A percentile compares a stretch with the other conserved stretches of the same genome.
Evolutionary conservation across 2,329 filamentous ascomycete genomes (phyloP).

Genomic region (Orbilia quercus): DNA sequence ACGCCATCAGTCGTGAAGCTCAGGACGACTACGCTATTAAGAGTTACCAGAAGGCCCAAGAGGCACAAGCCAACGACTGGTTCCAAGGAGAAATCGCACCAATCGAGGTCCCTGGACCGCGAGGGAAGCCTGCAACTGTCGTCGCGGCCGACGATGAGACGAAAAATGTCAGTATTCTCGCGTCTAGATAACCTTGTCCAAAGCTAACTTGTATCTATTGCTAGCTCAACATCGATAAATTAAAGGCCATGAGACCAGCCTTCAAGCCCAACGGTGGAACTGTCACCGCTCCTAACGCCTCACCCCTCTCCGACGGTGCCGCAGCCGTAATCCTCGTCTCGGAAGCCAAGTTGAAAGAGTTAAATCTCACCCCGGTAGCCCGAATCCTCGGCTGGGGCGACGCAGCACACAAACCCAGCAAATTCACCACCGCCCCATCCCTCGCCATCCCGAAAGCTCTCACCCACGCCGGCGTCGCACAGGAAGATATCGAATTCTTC

Average conservation of each 20-base stretch:
- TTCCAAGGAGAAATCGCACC: constrained; percentile 90
- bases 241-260: constrained; percentile 83
- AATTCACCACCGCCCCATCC: constrained; percentile 93
- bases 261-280: constrained; percentile 84
- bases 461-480: constrained; percentile 86
- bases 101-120: constrained; percentile 84
- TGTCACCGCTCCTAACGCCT: constrained; percentile 95
- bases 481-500: constrained; percentile 85
- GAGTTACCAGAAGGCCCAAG: constrained; percentile 92
- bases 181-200: constrained; percentile 13
- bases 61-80: constrained; percentile 80
- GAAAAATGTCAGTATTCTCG: constrained; percentile 75
- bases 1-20: constrained; percentile 81
- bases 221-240: constrained; percentile 80
- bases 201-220: constrained; percentile 16
- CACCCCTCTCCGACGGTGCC: constrained; percentile 93
- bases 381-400: constrained; percentile 99
- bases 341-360: constrained; percentile 91
- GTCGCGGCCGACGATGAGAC: constrained; percentile 92
- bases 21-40: constrained; percentile 97
- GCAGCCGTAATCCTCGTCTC: constrained; percentile 92
- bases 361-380: constrained; percentile 88
- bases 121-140: constrained; percentile 85
- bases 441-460: constrained; percentile 97
- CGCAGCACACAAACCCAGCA: constrained; percentile 87